These are phyloP conservation scores for Aleurites moluccanus DNA, from an alignment of 441 rosid species.

Conservation along the genomic window DNA sequence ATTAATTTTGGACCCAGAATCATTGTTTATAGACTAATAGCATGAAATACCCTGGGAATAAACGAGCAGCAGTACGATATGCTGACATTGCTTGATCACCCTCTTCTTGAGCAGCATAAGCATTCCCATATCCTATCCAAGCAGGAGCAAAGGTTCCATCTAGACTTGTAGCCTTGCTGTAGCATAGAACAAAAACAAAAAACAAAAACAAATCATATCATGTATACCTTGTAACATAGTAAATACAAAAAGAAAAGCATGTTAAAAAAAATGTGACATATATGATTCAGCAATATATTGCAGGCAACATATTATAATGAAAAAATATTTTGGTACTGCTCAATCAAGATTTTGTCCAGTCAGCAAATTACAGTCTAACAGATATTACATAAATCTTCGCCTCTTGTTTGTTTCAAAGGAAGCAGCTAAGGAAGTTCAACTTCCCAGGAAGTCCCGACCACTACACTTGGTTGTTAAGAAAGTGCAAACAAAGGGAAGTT, in stretches of 20 bases:
- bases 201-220: conserved; percentile 3
- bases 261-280: not conserved
- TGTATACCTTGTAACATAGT: not conserved
- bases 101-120: conserved; percentile 88
- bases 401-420: no score
- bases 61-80: conserved; percentile 90
- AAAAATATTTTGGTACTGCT: not conserved
- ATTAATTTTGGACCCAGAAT: not conserved
- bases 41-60: conserved; percentile 82
- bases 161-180: conserved; percentile 82
- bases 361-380: no score
- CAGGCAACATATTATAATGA: conserved; percentile 3
- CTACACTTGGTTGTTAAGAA: not conserved
- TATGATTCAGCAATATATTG: not conserved
- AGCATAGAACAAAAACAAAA: conserved; percentile 21
- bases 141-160: conserved; percentile 91
- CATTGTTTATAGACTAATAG: not conserved
- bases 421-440: no score
- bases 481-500: not conserved
- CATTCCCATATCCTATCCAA: conserved; percentile 91
- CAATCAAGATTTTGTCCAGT: no score
- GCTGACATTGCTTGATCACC: conserved; percentile 99
- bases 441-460: no score
- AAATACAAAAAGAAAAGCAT: not conserved
- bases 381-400: no score